A percentile compares a stretch with the other conserved stretches of the same genome.
Evolutionary conservation across 257 asterid genomes (phyloP).

Genomic region (Coffea canephora): DNA sequence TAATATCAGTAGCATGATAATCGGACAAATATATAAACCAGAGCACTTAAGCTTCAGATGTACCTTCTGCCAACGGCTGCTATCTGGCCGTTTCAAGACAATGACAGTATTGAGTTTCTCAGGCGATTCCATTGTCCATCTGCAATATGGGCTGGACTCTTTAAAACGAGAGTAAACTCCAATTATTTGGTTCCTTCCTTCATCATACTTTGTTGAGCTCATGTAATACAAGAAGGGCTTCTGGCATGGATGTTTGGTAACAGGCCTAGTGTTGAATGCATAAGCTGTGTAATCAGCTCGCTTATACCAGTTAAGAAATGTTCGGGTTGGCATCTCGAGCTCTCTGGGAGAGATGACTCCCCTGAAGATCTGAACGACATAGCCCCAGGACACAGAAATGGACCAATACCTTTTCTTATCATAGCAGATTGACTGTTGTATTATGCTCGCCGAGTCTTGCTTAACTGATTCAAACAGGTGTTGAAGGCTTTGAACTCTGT

Average conservation of each 20-base stretch:
- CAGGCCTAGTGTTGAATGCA: slow-evolving; percentile 89
- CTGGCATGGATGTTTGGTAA: slow-evolving; percentile 79
- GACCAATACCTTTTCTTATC: slow-evolving; percentile 64
- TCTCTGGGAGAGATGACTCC: slow-evolving; percentile 76
- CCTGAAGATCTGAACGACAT: slow-evolving; percentile 62
- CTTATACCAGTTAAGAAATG: slow-evolving; percentile 74
- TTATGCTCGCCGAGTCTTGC: slow-evolving; percentile 67
- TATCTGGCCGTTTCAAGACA: slow-evolving; percentile 63
- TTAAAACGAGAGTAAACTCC: slow-evolving; percentile 55
- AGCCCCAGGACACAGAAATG: slow-evolving; percentile 82
- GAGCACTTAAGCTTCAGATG: background rate
- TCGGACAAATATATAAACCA: background rate
- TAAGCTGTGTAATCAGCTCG: slow-evolving; percentile 80
- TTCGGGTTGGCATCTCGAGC: slow-evolving; percentile 75
- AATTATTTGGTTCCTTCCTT: slow-evolving; percentile 46
- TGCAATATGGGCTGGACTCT: slow-evolving; percentile 54
- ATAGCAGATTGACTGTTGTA: slow-evolving; percentile 81
- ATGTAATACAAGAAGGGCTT: slow-evolving; percentile 70
- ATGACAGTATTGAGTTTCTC: slow-evolving; percentile 44
- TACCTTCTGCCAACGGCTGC: slow-evolving; percentile 67
- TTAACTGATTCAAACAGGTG: slow-evolving; percentile 48
- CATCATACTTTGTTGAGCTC: slow-evolving; percentile 50
- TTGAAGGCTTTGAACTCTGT: slow-evolving; percentile 41
- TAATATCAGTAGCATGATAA: background rate
- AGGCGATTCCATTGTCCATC: slow-evolving; percentile 63